Evolutionary conservation across 2,329 filamentous ascomycete genomes (phyloP).

Genomic region (Delphinella strobiligena): DNA sequence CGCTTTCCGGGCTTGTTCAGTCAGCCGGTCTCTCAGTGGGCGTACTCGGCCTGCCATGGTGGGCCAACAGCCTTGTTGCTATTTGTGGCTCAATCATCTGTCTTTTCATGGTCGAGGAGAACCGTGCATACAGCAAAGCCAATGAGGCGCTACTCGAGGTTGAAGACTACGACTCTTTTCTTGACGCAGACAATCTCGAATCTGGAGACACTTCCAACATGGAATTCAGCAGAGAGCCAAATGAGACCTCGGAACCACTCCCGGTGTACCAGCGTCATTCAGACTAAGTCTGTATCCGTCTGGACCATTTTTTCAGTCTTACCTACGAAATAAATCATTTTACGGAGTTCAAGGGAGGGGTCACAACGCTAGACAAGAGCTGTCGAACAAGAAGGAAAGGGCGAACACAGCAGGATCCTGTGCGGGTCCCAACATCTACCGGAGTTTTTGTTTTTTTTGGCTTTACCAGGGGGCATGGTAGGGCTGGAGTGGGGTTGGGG

Average conservation of each 20-base stretch:
- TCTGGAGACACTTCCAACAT: neutral
- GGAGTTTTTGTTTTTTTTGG: neutral
- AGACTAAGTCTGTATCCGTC: too few relatives aligned
- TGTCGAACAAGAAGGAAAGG: too few relatives aligned
- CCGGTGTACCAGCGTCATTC: neutral
- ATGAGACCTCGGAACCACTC: neutral
- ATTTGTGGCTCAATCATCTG: conserved; percentile 63
- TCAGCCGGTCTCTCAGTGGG: conserved; percentile 66
- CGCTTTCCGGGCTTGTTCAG: conserved; percentile 75
- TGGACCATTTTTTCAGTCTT: too few relatives aligned
- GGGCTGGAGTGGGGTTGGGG: too few relatives aligned
- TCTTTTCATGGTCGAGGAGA: conserved; percentile 47
- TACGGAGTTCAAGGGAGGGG: too few relatives aligned
- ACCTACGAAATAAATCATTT: too few relatives aligned
- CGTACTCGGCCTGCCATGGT: conserved; percentile 86
- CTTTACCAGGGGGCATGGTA: neutral
- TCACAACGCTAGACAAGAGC: too few relatives aligned
- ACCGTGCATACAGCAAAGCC: conserved; percentile 11
- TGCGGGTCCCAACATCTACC: too few relatives aligned
- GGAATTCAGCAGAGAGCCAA: neutral
- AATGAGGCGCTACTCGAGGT: conserved; percentile 4
- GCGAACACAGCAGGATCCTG: neutral
- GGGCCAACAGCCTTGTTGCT: conserved; percentile 71
- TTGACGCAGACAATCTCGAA: conserved; percentile 3
- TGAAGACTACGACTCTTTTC: conserved; percentile 1